phyloP scores from a whole-genome alignment of 129 eudicot species.

The Scalesia atractyloides region DNA sequence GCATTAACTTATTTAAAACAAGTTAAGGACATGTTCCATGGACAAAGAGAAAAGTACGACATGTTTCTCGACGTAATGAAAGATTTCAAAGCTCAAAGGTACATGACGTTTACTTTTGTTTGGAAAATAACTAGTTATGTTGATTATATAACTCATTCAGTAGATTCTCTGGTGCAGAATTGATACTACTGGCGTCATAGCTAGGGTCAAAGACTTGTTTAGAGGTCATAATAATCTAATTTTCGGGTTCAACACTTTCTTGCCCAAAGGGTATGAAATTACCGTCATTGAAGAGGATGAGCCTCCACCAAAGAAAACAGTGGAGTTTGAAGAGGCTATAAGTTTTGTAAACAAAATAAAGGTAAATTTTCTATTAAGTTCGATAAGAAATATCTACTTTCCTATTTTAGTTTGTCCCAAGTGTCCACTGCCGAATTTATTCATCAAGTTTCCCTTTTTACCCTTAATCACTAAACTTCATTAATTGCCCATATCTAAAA shows the following conservation, averaged over 20 bases:
- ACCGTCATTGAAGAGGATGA: constrained; percentile 80
- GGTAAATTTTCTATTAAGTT: constrained; percentile 21
- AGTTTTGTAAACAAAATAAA: constrained; percentile 97
- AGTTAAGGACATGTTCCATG: constrained; percentile 92
- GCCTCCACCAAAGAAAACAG: constrained; percentile 67
- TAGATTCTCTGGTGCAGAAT: constrained; percentile 49
- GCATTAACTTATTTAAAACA: constrained; percentile 84
- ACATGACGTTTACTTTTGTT: constrained; percentile 4
- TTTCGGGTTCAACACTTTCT: constrained; percentile 85
- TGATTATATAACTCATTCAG: not conserved
- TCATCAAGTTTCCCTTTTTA: not conserved
- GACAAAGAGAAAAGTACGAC: constrained; percentile 82
- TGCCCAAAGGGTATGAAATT: constrained; percentile 95
- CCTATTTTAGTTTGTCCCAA: not conserved
- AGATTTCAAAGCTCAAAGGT: constrained; percentile 97
- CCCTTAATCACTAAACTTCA: not conserved
- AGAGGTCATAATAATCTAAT: constrained; percentile 85
- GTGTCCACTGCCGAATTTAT: not conserved
- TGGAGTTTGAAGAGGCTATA: constrained; percentile 95
- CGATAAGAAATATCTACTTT: not conserved
- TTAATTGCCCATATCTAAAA: not conserved
- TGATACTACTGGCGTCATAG: constrained; percentile 82
- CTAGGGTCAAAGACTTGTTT: constrained; percentile 73
- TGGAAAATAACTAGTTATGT: not conserved
- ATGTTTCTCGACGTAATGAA: constrained; percentile 88